Percentiles rank a stretch among this genome's conserved stretches.
These are phyloP conservation scores for Suillus decipiens DNA, from an alignment of 768 basidiomycete species.

Conservation along the genomic window DNA sequence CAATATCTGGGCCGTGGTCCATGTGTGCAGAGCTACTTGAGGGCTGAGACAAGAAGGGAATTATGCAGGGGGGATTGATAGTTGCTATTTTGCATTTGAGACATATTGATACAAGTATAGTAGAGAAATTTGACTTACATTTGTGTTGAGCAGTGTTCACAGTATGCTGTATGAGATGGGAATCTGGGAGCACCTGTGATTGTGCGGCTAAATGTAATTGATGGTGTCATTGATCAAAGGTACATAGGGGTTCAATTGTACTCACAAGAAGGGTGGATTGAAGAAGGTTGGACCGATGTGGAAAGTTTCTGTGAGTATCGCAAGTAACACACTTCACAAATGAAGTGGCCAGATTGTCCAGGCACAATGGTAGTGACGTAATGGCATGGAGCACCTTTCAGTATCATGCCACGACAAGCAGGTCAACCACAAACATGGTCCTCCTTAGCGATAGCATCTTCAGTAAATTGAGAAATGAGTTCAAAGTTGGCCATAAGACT, in stretches of 20 bases:
- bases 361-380: slow-evolving; percentile 10
- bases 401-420: slow-evolving; percentile 1
- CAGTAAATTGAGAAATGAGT: slow-evolving; percentile 12
- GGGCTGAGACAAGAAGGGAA: neutral
- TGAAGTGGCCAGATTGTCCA: neutral
- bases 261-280: neutral
- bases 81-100: too few relatives aligned
- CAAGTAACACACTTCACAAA: slow-evolving; percentile 10
- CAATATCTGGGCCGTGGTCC: neutral
- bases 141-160: slow-evolving; percentile 1
- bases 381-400: slow-evolving; percentile 9
- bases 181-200: slow-evolving; percentile 1
- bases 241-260: neutral
- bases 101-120: neutral
- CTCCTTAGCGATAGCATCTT: slow-evolving; percentile 11
- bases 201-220: neutral
- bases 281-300: neutral
- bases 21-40: neutral
- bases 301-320: slow-evolving; percentile 8
- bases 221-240: neutral
- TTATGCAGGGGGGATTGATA: slow-evolving; percentile 3
- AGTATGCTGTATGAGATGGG: slow-evolving; percentile 2
- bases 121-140: slow-evolving; percentile 6
- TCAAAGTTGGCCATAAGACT: neutral
- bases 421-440: slow-evolving; percentile 2